Evolutionary conservation across 805 yeast species (phyloP).

Genomic region (Nakazawaea ishiwadae): DNA sequence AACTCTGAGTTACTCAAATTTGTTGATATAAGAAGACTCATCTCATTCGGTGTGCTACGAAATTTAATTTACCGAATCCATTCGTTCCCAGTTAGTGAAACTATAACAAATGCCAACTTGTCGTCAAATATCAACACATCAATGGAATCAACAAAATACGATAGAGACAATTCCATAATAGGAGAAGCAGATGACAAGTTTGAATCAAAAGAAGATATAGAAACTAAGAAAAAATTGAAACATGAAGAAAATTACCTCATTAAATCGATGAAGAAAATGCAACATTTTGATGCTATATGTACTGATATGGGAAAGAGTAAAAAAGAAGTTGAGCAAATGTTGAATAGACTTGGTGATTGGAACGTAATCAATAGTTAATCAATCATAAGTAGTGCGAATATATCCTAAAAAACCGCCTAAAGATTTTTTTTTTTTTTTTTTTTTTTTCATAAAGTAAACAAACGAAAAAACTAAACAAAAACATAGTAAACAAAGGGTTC

Average conservation of each 20-base stretch:
- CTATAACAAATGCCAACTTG: constrained; percentile 32
- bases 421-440: too few species aligned
- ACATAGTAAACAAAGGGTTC: constrained; percentile 2
- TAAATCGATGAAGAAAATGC: constrained; percentile 44
- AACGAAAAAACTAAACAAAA: background rate
- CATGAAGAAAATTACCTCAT: constrained; percentile 33
- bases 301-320: constrained; percentile 60
- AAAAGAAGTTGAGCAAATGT: constrained; percentile 44
- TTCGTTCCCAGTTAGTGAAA: constrained; percentile 60
- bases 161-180: constrained; percentile 14
- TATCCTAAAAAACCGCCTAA: too few species aligned
- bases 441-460: background rate
- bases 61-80: constrained; percentile 80
- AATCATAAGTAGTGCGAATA: too few species aligned
- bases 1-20: constrained; percentile 52
- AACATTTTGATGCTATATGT: constrained; percentile 62
- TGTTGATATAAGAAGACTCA: constrained; percentile 79
- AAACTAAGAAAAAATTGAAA: constrained; percentile 18
- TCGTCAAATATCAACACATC: too few species aligned
- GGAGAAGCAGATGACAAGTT: constrained; percentile 20
- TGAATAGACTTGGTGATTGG: constrained; percentile 44
- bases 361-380: constrained; percentile 33
- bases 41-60: constrained; percentile 81
- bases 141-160: background rate
- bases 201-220: constrained; percentile 18